Evolutionary conservation across 768 basidiomycete species (phyloP), one percentile per base, ranked within the genome.

Genomic region (Pleurotus pulmonarius): DNA sequence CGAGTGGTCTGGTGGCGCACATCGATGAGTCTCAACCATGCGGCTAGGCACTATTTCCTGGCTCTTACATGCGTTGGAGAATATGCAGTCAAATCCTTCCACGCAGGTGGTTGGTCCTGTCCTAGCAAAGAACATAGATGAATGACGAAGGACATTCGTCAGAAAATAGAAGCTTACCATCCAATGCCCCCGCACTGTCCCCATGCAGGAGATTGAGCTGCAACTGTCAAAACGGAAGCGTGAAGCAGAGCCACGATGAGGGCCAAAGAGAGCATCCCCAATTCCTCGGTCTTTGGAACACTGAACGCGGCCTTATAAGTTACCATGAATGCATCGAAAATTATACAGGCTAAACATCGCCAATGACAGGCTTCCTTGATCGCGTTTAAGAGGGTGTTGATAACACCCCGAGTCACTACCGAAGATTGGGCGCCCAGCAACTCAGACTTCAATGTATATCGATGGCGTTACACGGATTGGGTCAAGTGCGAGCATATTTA

Each of bases 141-240:
- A 16, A 9, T 5, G 53, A 43, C 11, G 18, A 16, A 20, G 3
- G 11, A 18, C 3, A 6, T 3, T 4, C 4, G 16, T 11, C 39
- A 3, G 20, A 9, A 34, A 34, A 9, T 7, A 49, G 16, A 39
- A 29, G 59, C 63, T 60, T 48, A 73, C 75, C 75, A 76, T 46
- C 69, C 69, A 57, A 62, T 64, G 22, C 77, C 76, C 15, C 76
- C 77, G 63, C 77, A 78, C 57, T 78, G 77, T 2, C 71, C 72
- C 67, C 69, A 78, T 11, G 73, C 75, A 6, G 66, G 61, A 15
- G 73, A 69, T 58, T 77, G 75, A n/a, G 76, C 73, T 8, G 49
- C 58, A 1, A 56, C 70, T 13, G 11, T 18, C 9, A 52, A 3
- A 12, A 29, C 38, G 38, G 22, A 20, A 15, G 24, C 12, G n/a